phyloP scores from a whole-genome alignment of 495 filamentous ascomycete species.

The Xylaria venustula region DNA sequence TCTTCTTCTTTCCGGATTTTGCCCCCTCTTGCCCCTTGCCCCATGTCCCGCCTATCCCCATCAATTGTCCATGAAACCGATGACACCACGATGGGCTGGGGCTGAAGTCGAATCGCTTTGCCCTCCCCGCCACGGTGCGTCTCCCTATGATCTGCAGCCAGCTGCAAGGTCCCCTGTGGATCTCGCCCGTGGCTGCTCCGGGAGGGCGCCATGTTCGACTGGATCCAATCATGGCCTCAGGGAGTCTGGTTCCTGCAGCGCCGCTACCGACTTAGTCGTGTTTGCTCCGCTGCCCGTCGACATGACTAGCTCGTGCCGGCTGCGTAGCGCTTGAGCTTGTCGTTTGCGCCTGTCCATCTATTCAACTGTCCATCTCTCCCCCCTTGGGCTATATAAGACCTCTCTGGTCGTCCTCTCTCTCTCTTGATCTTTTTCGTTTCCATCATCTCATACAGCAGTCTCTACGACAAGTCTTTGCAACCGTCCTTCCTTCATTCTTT shows the following conservation, averaged over 20 bases:
- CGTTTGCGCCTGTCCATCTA: conserved; percentile 9
- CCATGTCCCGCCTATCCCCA: neutral
- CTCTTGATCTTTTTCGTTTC: conserved; percentile 26
- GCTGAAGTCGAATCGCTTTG: neutral
- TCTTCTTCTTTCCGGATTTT: no score
- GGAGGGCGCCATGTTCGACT: conserved; percentile 20
- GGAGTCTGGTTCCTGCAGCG: conserved; percentile 27
- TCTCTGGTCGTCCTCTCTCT: conserved; percentile 16
- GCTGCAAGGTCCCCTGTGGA: conserved; percentile 20
- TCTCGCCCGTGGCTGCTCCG: conserved; percentile 15
- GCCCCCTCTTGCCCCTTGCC: neutral
- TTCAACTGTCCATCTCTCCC: neutral
- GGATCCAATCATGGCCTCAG: conserved; percentile 27
- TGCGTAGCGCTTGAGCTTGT: neutral
- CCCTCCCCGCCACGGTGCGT: conserved; percentile 3
- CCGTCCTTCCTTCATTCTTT: conserved; percentile 35
- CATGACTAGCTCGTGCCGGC: conserved; percentile 18
- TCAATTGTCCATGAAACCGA: conserved; percentile 6
- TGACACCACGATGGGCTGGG: neutral
- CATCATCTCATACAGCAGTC: conserved; percentile 28
- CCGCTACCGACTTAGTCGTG: conserved; percentile 17
- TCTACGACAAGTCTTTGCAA: conserved; percentile 24
- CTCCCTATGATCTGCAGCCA: conserved; percentile 15
- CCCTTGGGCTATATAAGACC: conserved; percentile 23
- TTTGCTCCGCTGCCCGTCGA: conserved; percentile 16